A percentile compares a stretch with the other conserved stretches of the same genome.
phyloP scores from a whole-genome alignment of 305 asterid species.

The Lippia alba region DNA sequence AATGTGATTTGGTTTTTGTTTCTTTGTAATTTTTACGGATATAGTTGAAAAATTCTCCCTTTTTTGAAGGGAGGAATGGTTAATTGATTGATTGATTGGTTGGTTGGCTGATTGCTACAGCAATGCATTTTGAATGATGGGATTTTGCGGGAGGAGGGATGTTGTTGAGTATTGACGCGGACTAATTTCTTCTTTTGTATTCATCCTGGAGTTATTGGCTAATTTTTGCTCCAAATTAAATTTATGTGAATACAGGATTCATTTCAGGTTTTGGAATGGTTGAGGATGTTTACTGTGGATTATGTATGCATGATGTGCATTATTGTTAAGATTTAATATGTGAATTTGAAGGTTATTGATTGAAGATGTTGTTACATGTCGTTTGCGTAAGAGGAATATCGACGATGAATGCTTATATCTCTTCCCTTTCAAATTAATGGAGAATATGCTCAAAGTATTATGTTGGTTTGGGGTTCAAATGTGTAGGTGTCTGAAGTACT shows the following conservation, averaged over 20 bases:
- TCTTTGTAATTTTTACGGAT: neutral
- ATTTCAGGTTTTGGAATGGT: conserved; percentile 22
- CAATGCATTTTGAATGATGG: conserved; percentile 2
- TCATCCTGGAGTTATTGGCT: neutral
- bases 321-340: conserved; percentile 12
- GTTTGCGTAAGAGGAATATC: neutral
- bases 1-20: neutral
- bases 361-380: neutral
- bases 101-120: conserved; percentile 22
- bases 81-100: too few relatives aligned
- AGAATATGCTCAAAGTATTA: conserved; percentile 12
- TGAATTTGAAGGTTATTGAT: conserved; percentile 8
- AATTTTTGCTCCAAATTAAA: conserved; percentile 19
- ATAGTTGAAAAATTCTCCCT: neutral
- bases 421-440: neutral
- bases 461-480: conserved; percentile 5
- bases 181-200: conserved; percentile 5
- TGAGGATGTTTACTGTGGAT: neutral
- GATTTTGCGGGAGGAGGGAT: neutral
- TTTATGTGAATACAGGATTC: neutral
- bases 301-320: neutral
- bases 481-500: conserved; percentile 21
- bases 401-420: neutral
- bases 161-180: conserved; percentile 14
- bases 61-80: neutral